Evolutionary conservation across 441 rosid species (phyloP).

Genomic region (Gossypium laxum): DNA sequence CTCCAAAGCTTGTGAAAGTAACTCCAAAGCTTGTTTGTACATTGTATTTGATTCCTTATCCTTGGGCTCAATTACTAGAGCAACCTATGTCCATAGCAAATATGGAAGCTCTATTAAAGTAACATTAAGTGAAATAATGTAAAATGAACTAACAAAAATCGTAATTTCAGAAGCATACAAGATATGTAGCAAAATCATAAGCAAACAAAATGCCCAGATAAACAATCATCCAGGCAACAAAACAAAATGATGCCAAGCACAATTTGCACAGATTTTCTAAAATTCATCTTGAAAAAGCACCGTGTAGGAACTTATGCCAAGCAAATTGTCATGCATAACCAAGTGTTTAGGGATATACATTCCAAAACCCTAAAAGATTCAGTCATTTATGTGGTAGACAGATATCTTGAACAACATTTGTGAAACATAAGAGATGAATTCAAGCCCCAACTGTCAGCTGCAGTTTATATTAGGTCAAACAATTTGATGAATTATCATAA

Average conservation of each 20-base stretch:
- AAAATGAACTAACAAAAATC: neutral
- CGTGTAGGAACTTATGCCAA: neutral
- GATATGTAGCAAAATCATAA: neutral
- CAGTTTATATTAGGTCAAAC: neutral
- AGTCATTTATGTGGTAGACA: neutral
- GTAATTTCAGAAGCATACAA: neutral
- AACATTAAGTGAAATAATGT: neutral
- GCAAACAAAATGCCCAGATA: neutral
- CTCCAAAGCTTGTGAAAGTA: constrained; percentile 91
- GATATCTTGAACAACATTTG: neutral
- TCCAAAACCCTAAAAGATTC: neutral
- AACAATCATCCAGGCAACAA: neutral
- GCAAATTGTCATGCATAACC: neutral
- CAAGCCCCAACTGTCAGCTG: neutral
- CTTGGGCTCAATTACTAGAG: constrained; percentile 94
- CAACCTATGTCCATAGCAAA: constrained; percentile 57
- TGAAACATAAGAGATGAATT: neutral
- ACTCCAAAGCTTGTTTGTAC: constrained; percentile 87
- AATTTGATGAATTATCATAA: neutral
- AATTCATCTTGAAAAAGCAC: neutral
- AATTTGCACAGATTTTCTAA: neutral
- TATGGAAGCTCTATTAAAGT: constrained; percentile 16
- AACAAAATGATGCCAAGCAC: neutral
- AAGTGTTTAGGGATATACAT: neutral
- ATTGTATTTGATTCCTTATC: constrained; percentile 83